Percentiles rank a stretch among this genome's conserved stretches.
Conservation (phyloP, 176 grass and related monocot species). For the Neostapfia colusana region DNA sequence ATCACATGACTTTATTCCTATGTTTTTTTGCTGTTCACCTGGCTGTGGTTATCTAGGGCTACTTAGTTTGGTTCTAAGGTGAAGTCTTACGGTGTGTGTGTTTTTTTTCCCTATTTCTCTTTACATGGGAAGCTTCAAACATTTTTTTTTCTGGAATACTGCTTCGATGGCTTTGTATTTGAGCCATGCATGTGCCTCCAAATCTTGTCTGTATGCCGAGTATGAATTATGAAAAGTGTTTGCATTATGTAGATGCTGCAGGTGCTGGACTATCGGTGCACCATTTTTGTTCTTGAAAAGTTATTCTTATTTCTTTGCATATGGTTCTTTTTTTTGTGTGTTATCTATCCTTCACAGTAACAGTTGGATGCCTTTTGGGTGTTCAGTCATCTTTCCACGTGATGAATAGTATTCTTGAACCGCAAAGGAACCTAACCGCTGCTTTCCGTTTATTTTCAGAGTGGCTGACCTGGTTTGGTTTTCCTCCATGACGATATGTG, state of each 20-base stretch:
- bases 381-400: background rate
- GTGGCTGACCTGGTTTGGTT: background rate
- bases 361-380: constrained; percentile 15
- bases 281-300: background rate
- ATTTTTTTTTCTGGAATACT: background rate
- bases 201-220: background rate
- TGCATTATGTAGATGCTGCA: constrained; percentile 26
- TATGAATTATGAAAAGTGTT: background rate
- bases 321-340: constrained; percentile 20
- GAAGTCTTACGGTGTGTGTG: background rate
- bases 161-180: background rate
- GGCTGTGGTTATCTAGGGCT: background rate
- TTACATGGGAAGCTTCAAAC: background rate
- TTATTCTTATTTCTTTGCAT: constrained; percentile 1
- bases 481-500: background rate
- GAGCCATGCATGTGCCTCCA: background rate
- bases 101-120: background rate
- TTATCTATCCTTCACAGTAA: constrained; percentile 2
- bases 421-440: background rate
- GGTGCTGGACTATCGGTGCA: background rate
- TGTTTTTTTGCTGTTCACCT: background rate
- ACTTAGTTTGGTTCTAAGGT: background rate
- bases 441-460: constrained; percentile 13
- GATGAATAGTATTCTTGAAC: background rate
- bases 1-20: background rate